These are phyloP conservation scores for Arabis hirsuta DNA, from an alignment of 345 rosid genomes.

Conservation along the genomic window DNA sequence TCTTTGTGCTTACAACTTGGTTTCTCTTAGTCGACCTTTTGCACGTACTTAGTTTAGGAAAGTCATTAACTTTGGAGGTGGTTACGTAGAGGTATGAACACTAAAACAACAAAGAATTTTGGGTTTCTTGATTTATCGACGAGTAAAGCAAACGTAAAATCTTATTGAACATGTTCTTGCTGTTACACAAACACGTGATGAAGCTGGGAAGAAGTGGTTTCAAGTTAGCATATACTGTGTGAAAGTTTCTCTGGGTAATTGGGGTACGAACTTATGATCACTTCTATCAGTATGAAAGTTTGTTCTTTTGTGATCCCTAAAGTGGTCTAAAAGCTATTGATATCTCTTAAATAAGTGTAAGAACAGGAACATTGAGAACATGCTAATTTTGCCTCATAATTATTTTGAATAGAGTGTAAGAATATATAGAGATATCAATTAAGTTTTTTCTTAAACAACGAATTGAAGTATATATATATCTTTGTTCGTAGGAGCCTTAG, in stretches of 20 bases:
- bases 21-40: slow-evolving; percentile 78
- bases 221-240: no score
- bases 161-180: slow-evolving; percentile 61
- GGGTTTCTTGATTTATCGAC: no score
- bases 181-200: slow-evolving; percentile 87
- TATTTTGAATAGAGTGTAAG: no score
- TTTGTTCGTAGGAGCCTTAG: no score
- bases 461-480: no score
- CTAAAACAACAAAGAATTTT: no score
- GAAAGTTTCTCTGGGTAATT: slow-evolving; percentile 60
- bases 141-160: neutral
- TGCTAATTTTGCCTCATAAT: slow-evolving; percentile 61
- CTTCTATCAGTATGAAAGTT: neutral
- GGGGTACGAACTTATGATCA: slow-evolving; percentile 53
- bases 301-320: slow-evolving; percentile 1
- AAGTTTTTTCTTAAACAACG: no score
- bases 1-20: slow-evolving; percentile 85
- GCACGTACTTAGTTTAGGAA: slow-evolving; percentile 41
- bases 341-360: slow-evolving; percentile 59
- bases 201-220: slow-evolving; percentile 83
- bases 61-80: no score
- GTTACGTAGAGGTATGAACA: no score
- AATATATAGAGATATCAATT: no score
- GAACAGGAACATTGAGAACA: slow-evolving; percentile 74
- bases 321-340: slow-evolving; percentile 6